Evolutionary conservation across 2,329 filamentous ascomycete genomes (phyloP).

Genomic region (Myriosclerotinia curreyana): DNA sequence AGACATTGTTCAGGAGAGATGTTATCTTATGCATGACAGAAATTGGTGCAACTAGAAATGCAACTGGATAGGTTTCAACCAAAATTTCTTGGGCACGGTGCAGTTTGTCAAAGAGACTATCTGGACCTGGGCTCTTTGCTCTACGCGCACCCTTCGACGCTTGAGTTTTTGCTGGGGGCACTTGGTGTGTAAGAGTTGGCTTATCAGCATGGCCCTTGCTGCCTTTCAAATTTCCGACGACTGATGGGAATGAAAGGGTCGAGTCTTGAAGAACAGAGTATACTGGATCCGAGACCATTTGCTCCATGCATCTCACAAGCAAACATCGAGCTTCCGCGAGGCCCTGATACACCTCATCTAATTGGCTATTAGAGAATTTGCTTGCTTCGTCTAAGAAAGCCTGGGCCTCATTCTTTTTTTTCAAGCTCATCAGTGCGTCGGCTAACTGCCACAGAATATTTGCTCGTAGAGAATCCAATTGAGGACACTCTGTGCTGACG

Average conservation of each 20-base stretch:
- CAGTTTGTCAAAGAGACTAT: slow-evolving; percentile 46
- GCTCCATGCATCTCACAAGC: slow-evolving; percentile 64
- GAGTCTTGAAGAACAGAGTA: slow-evolving; percentile 91
- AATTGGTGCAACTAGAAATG: slow-evolving; percentile 51
- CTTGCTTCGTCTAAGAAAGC: slow-evolving; percentile 51
- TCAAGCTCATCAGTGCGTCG: slow-evolving; percentile 45
- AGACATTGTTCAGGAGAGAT: slow-evolving; percentile 61
- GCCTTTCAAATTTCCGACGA: slow-evolving; percentile 41
- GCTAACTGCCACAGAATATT: slow-evolving; percentile 52
- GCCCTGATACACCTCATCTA: slow-evolving; percentile 49
- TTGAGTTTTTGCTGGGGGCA: slow-evolving; percentile 32
- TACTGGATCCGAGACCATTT: slow-evolving; percentile 75
- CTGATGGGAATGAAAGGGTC: slow-evolving; percentile 79
- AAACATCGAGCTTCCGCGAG: slow-evolving; percentile 66
- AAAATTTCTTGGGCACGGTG: slow-evolving; percentile 64
- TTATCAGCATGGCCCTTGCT: slow-evolving; percentile 31
- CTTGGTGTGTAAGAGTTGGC: slow-evolving; percentile 26
- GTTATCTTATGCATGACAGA: slow-evolving; percentile 60
- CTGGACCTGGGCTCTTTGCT: slow-evolving; percentile 31
- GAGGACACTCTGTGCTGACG: slow-evolving; percentile 38
- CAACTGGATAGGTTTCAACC: slow-evolving; percentile 55
- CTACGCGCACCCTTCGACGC: slow-evolving; percentile 21
- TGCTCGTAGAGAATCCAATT: slow-evolving; percentile 45
- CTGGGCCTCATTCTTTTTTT: slow-evolving; percentile 57
- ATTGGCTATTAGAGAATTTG: slow-evolving; percentile 45